Base-by-base conservation (phyloP, 352 stramenopile genomes). In the Pythium diclinum region DNA sequence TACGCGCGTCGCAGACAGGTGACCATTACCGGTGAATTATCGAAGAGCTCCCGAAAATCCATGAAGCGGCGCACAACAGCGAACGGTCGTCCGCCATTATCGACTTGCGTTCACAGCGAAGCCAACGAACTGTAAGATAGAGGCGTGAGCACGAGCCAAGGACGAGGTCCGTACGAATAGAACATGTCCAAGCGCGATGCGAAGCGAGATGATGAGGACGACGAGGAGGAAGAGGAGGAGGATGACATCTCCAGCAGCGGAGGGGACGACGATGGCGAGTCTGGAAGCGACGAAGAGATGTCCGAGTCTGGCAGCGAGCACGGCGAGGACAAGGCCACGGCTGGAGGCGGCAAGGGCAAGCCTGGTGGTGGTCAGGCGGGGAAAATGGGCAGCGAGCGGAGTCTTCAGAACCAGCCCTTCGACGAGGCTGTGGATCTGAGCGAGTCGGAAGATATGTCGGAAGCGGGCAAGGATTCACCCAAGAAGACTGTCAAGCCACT, bases 401-500 rank as follows among this genome's bases (percentile, higher is more conserved):
- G 64, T 30, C 66, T 93, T 9, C 71, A 72, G 61, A 95, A 95
- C 54, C 86, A 95, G 74, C 86, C 86, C 11, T 95, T 95, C 46
- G 87, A 96, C 53, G 88, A 95, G 60, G 79, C 85, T 11, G 63
- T 96, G n/a, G 87, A 96, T 52, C 70, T 96, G 55, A 95, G 87
- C 56, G 87, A 95, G 66, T 95, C 87, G 10, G 77, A 86, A 38
- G 75, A 75, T 47, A 69, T 80, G 61, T 69, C 59, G 9, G 71
- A 77, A 32, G 49, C 30, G 5, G 72, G 63, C 67, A 63, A 72
- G 19, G 81, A 91, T 30, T 89, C 82, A 44, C 84, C 81, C 59
- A 90, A 88, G 71, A 88, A 83, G 44, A 64, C 63, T 28, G 53
- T 51, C 28, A 82, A 81, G 61, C 56, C 61, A 19, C n/a, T 93